Conservation (phyloP, 139 green algal genomes). For the Bryopsis sp. region DNA sequence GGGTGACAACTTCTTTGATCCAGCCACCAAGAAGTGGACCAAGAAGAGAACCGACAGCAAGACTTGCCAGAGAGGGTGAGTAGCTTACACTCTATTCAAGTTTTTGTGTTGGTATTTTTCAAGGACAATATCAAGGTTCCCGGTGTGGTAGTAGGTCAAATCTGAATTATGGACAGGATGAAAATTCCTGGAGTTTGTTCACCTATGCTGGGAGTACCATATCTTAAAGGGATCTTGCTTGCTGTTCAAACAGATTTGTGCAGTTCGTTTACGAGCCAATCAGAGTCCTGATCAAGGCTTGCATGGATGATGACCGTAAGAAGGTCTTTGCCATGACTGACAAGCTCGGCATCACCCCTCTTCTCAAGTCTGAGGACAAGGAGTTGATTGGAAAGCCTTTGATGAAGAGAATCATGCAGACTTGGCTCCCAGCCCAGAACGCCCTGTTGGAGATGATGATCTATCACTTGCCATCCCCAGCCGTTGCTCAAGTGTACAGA, state of each 20-base stretch:
- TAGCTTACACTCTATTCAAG: background rate
- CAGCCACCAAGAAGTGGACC: slow-evolving; percentile 86
- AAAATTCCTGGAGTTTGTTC: no score
- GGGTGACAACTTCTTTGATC: slow-evolving; percentile 92
- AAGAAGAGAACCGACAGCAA: slow-evolving; percentile 65
- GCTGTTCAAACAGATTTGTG: slow-evolving; percentile 50
- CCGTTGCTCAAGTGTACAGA: slow-evolving; percentile 75
- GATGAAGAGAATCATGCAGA: slow-evolving; percentile 61
- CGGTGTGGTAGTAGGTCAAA: no score
- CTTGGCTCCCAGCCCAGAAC: slow-evolving; percentile 69
- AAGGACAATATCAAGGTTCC: no score
- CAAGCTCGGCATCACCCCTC: slow-evolving; percentile 56
- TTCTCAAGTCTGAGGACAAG: slow-evolving; percentile 70
- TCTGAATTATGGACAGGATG: no score
- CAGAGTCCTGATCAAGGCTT: slow-evolving; percentile 58
- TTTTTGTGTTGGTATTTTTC: no score
- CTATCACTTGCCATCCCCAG: slow-evolving; percentile 48
- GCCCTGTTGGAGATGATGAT: slow-evolving; percentile 95
- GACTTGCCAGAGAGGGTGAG: slow-evolving; percentile 33
- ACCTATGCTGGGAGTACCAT: no score
- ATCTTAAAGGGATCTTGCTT: no score
- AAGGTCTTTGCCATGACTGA: slow-evolving; percentile 76
- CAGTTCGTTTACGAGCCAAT: slow-evolving; percentile 93
- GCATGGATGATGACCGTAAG: slow-evolving; percentile 82
- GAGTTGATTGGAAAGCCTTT: slow-evolving; percentile 81